Evolutionary conservation across 2,329 filamentous ascomycete species (phyloP).

Genomic region (Scopulariopsis brevicaulis): DNA sequence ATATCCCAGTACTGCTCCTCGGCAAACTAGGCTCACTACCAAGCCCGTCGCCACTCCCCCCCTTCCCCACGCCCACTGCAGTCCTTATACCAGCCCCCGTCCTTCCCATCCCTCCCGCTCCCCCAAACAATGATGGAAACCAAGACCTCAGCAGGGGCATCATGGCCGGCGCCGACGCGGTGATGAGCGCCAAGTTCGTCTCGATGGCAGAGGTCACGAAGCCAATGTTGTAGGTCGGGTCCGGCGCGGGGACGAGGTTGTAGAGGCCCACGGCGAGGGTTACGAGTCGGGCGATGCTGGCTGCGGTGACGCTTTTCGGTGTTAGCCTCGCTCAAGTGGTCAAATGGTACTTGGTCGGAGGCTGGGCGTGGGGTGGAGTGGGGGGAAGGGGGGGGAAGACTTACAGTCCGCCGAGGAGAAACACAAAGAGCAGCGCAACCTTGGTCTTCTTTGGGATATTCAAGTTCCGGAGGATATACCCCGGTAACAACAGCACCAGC

Average conservation of each 20-base stretch:
- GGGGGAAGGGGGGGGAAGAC: constrained; percentile 3
- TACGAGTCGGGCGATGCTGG: constrained; percentile 20
- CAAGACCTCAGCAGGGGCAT: constrained; percentile 20
- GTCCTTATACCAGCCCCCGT: too few relatives aligned
- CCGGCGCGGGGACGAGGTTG: constrained; percentile 3
- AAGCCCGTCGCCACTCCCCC: neutral
- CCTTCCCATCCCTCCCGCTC: neutral
- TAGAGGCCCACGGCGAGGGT: constrained; percentile 8
- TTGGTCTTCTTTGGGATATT: constrained; percentile 25
- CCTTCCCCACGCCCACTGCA: neutral
- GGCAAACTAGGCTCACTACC: neutral
- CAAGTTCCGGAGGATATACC: constrained; percentile 26
- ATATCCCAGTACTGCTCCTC: neutral
- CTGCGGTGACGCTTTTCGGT: constrained; percentile 17
- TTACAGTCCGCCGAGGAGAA: constrained; percentile 24
- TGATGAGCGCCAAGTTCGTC: constrained; percentile 24
- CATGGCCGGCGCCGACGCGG: constrained; percentile 21
- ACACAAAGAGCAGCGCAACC: constrained; percentile 25
- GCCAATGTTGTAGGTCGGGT: constrained; percentile 17
- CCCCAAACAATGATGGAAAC: constrained; percentile 19
- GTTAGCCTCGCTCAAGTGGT: neutral
- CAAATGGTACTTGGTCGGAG: too few relatives aligned
- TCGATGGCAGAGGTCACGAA: constrained; percentile 20
- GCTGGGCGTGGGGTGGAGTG: neutral
- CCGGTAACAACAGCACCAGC: constrained; percentile 23